A percentile compares a stretch with the other conserved stretches of the same genome.
phyloP scores from a whole-genome alignment of 306 rosid species.

The Lathyrus sativus region DNA sequence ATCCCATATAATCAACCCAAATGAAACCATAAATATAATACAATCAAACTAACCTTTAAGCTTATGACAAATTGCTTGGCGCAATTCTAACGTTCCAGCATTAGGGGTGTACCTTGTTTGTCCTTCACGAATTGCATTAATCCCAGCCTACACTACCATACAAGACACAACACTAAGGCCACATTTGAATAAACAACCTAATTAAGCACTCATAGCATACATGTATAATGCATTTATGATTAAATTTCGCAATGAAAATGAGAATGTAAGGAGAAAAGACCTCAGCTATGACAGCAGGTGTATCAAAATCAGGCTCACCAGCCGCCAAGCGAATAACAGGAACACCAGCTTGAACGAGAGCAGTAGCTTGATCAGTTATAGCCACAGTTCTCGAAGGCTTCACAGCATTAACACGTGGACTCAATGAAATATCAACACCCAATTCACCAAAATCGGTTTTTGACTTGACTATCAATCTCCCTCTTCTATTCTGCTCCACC shows the following conservation, averaged over 20 bases:
- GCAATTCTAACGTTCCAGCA: constrained; percentile 79
- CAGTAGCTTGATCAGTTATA: constrained; percentile 81
- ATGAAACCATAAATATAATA: constrained; percentile 4
- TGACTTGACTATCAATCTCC: constrained; percentile 43
- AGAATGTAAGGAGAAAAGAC: constrained; percentile 28
- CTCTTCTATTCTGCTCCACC: constrained; percentile 1
- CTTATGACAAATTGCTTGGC: constrained; percentile 87
- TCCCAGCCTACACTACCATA: constrained; percentile 69
- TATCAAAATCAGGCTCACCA: constrained; percentile 94
- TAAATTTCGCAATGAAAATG: not conserved
- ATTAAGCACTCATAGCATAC: not conserved
- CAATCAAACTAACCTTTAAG: constrained; percentile 61
- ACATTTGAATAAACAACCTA: not conserved
- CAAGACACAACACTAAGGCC: not conserved
- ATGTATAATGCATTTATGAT: too few relatives aligned
- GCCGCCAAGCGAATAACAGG: constrained; percentile 88
- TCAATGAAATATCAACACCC: constrained; percentile 62
- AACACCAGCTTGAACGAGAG: constrained; percentile 83
- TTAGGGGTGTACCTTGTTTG: constrained; percentile 79
- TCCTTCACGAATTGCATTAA: constrained; percentile 87
- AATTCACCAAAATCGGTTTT: constrained; percentile 34
- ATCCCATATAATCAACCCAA: constrained; percentile 11
- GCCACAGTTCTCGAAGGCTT: constrained; percentile 88
- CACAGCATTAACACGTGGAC: constrained; percentile 82
- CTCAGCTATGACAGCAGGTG: constrained; percentile 74